These are phyloP conservation scores for Silene latifolia DNA, from an alignment of 148 eudicot species.

Conservation along the genomic window DNA sequence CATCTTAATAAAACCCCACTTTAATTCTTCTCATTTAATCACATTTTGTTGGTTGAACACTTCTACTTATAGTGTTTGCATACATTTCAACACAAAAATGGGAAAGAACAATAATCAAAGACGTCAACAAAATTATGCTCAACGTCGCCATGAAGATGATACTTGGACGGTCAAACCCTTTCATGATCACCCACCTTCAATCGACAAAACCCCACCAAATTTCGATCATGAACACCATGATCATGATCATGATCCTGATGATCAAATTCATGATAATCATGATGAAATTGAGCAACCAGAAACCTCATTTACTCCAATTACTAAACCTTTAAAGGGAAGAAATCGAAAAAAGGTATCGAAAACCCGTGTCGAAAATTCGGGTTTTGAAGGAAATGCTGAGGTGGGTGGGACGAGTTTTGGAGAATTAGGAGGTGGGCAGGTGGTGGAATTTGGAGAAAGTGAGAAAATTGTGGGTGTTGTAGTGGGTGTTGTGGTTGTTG, in stretches of 20 bases:
- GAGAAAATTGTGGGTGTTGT: background rate
- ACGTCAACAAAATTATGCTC: slow-evolving; percentile 21
- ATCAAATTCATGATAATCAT: background rate
- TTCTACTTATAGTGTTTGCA: no score
- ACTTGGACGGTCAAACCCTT: slow-evolving; percentile 29
- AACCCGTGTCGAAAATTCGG: slow-evolving; percentile 19
- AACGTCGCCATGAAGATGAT: slow-evolving; percentile 17
- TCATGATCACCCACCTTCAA: slow-evolving; percentile 8
- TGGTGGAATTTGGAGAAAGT: slow-evolving; percentile 26
- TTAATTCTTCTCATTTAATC: no score
- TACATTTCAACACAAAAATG: slow-evolving; percentile 13
- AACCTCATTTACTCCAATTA: slow-evolving; percentile 3
- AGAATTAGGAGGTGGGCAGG: slow-evolving; percentile 15
- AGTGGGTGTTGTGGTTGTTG: slow-evolving; percentile 3
- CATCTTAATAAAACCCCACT: no score
- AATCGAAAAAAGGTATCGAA: slow-evolving; percentile 28
- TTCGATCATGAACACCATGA: background rate
- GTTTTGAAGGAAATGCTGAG: slow-evolving; percentile 22
- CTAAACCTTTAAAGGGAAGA: slow-evolving; percentile 17
- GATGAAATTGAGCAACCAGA: background rate
- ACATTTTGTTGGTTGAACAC: background rate
- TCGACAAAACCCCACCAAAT: background rate
- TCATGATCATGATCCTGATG: background rate
- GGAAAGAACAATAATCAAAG: slow-evolving; percentile 19
- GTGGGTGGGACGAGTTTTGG: slow-evolving; percentile 27